A percentile compares a stretch with the other conserved stretches of the same genome.
Evolutionary conservation across 352 stramenopile species (phyloP).

Genomic region (Phytophthora pinifolia): DNA sequence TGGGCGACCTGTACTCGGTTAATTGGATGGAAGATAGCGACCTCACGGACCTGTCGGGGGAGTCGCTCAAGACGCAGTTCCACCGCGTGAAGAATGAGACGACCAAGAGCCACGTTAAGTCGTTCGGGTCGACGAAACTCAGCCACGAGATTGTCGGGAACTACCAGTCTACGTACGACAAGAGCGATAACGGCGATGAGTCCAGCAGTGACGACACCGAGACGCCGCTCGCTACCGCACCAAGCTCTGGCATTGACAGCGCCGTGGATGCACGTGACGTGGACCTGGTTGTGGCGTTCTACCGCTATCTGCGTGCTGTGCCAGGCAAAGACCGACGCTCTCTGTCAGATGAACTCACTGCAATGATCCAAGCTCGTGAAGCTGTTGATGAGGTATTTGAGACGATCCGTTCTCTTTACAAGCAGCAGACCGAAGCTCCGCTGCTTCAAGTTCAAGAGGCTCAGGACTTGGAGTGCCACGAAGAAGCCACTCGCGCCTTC

Average conservation of each 20-base stretch:
- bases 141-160: constrained; percentile 80
- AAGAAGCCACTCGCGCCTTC: constrained; percentile 35
- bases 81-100: constrained; percentile 70
- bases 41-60: constrained; percentile 66
- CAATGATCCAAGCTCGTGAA: constrained; percentile 48
- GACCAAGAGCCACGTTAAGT: constrained; percentile 80
- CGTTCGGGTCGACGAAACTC: constrained; percentile 63
- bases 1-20: constrained; percentile 90
- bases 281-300: constrained; percentile 76
- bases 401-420: constrained; percentile 40
- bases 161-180: constrained; percentile 81
- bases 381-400: constrained; percentile 56
- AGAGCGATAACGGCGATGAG: constrained; percentile 27
- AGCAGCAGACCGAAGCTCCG: constrained; percentile 20
- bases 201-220: constrained; percentile 13
- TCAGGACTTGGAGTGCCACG: constrained; percentile 39
- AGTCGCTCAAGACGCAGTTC: constrained; percentile 84
- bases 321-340: constrained; percentile 33
- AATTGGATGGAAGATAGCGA: constrained; percentile 94
- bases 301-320: constrained; percentile 66
- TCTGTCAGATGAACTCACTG: constrained; percentile 46
- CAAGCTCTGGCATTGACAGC: constrained; percentile 14
- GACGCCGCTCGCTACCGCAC: not conserved
- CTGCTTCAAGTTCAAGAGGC: constrained; percentile 33
- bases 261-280: constrained; percentile 69